These are phyloP conservation scores for Clonostachys byssicola DNA, from an alignment of 2,329 filamentous ascomycete species.

Conservation along the genomic window DNA sequence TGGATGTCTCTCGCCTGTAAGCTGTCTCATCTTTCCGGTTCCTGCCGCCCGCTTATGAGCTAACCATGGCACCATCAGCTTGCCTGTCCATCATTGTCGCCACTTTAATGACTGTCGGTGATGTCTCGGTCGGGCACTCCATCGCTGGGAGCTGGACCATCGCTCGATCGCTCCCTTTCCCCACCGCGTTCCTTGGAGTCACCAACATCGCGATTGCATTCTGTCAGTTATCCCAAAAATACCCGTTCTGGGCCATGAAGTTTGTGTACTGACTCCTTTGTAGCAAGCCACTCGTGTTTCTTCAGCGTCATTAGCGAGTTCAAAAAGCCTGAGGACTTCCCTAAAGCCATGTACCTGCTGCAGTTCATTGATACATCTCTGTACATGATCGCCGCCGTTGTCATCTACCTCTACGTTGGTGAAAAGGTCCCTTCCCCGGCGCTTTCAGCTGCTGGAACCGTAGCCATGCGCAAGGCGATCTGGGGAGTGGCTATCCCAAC, in stretches of 20 bases:
- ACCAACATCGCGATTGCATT: conserved; percentile 66
- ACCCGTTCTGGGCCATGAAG: neutral
- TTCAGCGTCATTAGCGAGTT: conserved; percentile 27
- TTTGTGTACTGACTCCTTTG: neutral
- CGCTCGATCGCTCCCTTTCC: conserved; percentile 31
- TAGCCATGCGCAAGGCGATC: conserved; percentile 21
- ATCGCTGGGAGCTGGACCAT: conserved; percentile 23
- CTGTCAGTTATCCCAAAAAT: conserved; percentile 19
- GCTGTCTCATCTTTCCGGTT: conserved; percentile 2
- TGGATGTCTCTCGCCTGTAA: conserved; percentile 55
- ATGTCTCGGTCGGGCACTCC: conserved; percentile 44
- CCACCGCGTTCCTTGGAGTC: conserved; percentile 50
- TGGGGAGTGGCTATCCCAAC: conserved; percentile 23
- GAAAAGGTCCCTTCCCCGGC: conserved; percentile 23
- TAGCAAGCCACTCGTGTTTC: conserved; percentile 38
- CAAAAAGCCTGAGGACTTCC: conserved; percentile 23
- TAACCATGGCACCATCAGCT: conserved; percentile 16
- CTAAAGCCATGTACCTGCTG: conserved; percentile 20
- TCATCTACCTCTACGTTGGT: conserved; percentile 21
- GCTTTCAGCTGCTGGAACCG: conserved; percentile 31
- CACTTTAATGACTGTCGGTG: conserved; percentile 60
- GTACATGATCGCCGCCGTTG: conserved; percentile 23
- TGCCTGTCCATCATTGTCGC: conserved; percentile 59
- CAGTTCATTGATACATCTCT: conserved; percentile 22
- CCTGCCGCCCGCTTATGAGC: neutral